Conservation (phyloP, 352 stramenopile species). For the Thalassiosira mediterranea region DNA sequence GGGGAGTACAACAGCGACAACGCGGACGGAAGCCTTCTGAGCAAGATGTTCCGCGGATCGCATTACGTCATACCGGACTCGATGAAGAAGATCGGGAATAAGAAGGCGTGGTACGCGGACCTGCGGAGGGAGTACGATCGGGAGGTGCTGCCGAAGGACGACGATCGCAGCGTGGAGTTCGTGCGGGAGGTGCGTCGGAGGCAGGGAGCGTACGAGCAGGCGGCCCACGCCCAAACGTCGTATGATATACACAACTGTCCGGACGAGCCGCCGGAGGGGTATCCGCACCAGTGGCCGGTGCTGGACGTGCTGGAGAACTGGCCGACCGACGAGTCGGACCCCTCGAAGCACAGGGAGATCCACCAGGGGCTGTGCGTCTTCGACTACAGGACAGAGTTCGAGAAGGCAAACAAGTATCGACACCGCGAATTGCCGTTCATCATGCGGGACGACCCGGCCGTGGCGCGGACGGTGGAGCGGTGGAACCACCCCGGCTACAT, state of each 20-base stretch:
- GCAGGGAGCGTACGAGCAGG: constrained; percentile 27
- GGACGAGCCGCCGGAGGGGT: constrained; percentile 60
- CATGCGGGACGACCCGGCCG: constrained; percentile 89
- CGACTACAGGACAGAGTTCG: constrained; percentile 86
- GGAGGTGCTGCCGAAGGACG: constrained; percentile 45
- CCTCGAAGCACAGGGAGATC: constrained; percentile 37
- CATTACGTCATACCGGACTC: constrained; percentile 46
- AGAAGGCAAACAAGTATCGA: constrained; percentile 88
- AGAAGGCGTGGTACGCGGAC: constrained; percentile 40
- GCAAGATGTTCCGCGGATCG: constrained; percentile 13
- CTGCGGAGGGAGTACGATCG: constrained; percentile 47
- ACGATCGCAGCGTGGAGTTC: constrained; percentile 31
- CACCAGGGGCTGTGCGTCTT: constrained; percentile 79
- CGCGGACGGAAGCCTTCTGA: constrained; percentile 13
- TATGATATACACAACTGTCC: constrained; percentile 83
- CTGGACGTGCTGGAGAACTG: constrained; percentile 73
- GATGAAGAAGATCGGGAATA: constrained; percentile 44
- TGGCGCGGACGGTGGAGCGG: constrained; percentile 79
- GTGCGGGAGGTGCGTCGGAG: constrained; percentile 15
- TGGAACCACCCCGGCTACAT: constrained; percentile 89
- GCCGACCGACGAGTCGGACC: constrained; percentile 58
- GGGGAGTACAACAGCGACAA: constrained; percentile 17
- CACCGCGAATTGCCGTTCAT: constrained; percentile 94
- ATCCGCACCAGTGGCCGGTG: constrained; percentile 72
- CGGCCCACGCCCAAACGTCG: constrained; percentile 16